Evolutionary conservation across 345 rosid species (phyloP).

Genomic region (Hirschfeldia incana): DNA sequence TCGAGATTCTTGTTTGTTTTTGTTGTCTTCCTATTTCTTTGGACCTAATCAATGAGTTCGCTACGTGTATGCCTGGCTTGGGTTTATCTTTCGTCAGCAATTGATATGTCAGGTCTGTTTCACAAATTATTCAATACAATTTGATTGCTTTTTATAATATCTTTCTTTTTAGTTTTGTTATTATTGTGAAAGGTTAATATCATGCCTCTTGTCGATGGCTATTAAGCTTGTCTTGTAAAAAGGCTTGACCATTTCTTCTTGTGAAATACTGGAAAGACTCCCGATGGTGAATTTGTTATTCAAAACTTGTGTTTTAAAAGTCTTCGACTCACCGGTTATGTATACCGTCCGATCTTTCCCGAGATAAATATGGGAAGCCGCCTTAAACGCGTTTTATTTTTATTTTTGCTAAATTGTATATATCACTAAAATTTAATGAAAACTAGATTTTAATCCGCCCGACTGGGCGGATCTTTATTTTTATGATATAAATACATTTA

Average conservation of each 20-base stretch:
- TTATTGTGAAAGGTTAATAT: slow-evolving; percentile 28
- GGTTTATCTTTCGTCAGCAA: slow-evolving; percentile 34
- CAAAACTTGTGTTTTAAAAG: too few relatives aligned
- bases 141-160: slow-evolving; percentile 21
- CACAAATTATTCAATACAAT: slow-evolving; percentile 34
- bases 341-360: not conserved
- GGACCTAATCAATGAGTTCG: slow-evolving; percentile 33
- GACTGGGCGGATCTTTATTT: too few relatives aligned
- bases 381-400: not conserved
- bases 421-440: too few relatives aligned
- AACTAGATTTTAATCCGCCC: too few relatives aligned
- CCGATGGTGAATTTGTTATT: not conserved
- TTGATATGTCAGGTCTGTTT: slow-evolving; percentile 38
- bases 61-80: slow-evolving; percentile 27
- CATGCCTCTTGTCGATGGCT: slow-evolving; percentile 4
- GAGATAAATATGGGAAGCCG: not conserved
- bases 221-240: slow-evolving; percentile 29
- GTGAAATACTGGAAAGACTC: not conserved
- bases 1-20: not conserved
- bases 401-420: too few relatives aligned
- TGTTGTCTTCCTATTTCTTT: slow-evolving; percentile 6
- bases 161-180: not conserved
- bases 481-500: too few relatives aligned
- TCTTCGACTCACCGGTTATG: too few relatives aligned
- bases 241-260: slow-evolving; percentile 24